phyloP scores from a whole-genome alignment of 768 basidiomycete genomes.

The Cytidiella melzeri region DNA sequence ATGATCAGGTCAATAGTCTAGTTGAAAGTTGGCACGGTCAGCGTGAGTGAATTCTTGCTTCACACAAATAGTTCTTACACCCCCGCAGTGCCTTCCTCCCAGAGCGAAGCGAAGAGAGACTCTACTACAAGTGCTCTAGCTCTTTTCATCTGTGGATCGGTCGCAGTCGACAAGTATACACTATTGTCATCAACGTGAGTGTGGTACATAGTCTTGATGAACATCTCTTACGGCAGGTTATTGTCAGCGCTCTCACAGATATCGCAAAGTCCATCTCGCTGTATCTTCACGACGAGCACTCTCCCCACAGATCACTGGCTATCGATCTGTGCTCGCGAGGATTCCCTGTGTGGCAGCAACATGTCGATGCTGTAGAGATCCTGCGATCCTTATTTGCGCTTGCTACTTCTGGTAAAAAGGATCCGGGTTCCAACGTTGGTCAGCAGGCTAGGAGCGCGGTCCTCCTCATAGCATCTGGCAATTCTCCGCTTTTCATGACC shows the following conservation, averaged over 20 bases:
- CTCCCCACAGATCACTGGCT: conserved; percentile 62
- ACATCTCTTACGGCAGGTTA: conserved; percentile 3
- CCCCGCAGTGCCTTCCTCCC: background rate
- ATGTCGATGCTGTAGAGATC: conserved; percentile 85
- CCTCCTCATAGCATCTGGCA: conserved; percentile 73
- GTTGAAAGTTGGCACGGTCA: conserved; percentile 62
- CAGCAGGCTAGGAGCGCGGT: conserved; percentile 80
- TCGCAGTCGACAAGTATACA: conserved; percentile 76
- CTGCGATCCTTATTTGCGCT: conserved; percentile 78
- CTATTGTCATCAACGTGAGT: conserved; percentile 66
- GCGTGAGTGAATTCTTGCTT: conserved; percentile 35
- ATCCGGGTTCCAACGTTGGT: conserved; percentile 58
- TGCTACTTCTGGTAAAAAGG: conserved; percentile 67
- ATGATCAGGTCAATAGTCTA: conserved; percentile 53
- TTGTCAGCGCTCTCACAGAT: conserved; percentile 65
- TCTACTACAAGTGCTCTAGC: conserved; percentile 57
- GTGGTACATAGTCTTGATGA: background rate
- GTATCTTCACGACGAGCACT: conserved; percentile 70
- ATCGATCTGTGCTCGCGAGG: conserved; percentile 90
- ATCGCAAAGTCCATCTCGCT: conserved; percentile 77
- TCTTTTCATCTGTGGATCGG: conserved; percentile 74
- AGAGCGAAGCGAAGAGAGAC: conserved; percentile 41
- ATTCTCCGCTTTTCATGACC: conserved; percentile 91
- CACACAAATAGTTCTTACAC: background rate
- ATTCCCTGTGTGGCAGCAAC: conserved; percentile 92